Conservation (phyloP, 352 stramenopile species). For the Phytophthora idaei region DNA sequence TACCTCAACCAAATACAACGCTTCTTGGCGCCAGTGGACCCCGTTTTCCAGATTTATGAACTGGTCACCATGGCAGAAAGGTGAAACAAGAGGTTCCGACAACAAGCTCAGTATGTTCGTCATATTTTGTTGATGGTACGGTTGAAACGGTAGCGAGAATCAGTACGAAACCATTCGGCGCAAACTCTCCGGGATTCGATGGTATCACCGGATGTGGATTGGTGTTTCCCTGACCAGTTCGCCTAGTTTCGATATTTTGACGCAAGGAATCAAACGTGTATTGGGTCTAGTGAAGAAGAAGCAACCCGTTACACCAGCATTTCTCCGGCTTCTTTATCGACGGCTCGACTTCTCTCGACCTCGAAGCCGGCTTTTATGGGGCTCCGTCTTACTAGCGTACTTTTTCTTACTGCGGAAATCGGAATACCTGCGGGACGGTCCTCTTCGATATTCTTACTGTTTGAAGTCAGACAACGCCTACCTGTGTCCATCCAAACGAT, state of each 20-base stretch:
- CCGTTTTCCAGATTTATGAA: constrained; percentile 6
- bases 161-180: constrained; percentile 7
- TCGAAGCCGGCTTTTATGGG: constrained; percentile 9
- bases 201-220: constrained; percentile 3
- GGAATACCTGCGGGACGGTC: neutral
- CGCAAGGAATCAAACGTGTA: neutral
- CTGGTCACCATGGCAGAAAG: constrained; percentile 7
- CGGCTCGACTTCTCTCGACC: constrained; percentile 1
- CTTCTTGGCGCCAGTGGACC: constrained; percentile 18
- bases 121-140: constrained; percentile 15
- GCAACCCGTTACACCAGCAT: constrained; percentile 8
- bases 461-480: too few species aligned
- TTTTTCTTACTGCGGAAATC: too few species aligned
- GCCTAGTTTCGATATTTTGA: constrained; percentile 5
- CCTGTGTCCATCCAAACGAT: too few species aligned
- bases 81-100: neutral
- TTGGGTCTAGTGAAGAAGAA: constrained; percentile 4
- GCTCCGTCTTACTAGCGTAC: constrained; percentile 8
- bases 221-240: neutral
- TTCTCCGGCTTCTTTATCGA: constrained; percentile 9
- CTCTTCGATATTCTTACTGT: too few species aligned
- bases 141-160: constrained; percentile 5
- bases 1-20: constrained; percentile 20
- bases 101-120: constrained; percentile 12
- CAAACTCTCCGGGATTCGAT: constrained; percentile 7